A percentile compares a stretch with the other conserved stretches of the same genome.
phyloP scores from a whole-genome alignment of 2,329 filamentous ascomycete genomes.

The Neonectria ditissima region DNA sequence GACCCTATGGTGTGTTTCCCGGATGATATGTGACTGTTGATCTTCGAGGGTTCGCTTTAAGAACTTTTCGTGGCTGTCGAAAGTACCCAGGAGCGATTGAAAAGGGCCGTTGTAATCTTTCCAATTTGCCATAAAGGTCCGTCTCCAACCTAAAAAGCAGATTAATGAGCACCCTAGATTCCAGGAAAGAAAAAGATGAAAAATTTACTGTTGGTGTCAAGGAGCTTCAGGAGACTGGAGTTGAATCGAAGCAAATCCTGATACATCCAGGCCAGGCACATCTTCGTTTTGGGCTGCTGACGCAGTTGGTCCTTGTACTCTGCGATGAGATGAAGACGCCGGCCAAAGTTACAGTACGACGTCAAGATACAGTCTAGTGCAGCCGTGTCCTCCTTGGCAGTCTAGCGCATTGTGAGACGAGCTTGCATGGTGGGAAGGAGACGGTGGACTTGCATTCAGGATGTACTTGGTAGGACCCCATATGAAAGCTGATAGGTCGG shows the following conservation, averaged over 20 bases:
- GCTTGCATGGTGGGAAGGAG: neutral
- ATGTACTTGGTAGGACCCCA: conserved; percentile 17
- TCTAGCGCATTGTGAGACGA: neutral
- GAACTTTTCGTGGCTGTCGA: conserved; percentile 6
- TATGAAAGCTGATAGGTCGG: conserved; percentile 4
- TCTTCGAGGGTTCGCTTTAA: neutral
- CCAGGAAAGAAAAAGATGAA: too few relatives aligned
- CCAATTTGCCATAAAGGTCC: conserved; percentile 11
- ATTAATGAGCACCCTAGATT: neutral
- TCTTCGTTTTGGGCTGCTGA: neutral
- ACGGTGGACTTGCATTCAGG: neutral
- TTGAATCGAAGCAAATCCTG: conserved; percentile 12
- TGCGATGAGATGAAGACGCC: conserved; percentile 3
- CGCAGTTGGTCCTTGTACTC: neutral
- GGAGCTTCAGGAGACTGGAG: neutral
- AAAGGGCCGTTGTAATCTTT: conserved; percentile 10
- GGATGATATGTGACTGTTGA: neutral
- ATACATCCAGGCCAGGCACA: conserved; percentile 21
- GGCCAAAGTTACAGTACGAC: conserved; percentile 9
- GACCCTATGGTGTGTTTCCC: neutral
- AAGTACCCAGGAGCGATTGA: neutral
- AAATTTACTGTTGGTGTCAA: conserved; percentile 4
- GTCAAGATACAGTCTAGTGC: conserved; percentile 12
- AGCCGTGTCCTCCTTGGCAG: neutral
- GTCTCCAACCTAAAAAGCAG: conserved; percentile 10